These are phyloP conservation scores for Oryza longistaminata DNA, from an alignment of 176 grass and related monocot genomes.

Conservation along the genomic window DNA sequence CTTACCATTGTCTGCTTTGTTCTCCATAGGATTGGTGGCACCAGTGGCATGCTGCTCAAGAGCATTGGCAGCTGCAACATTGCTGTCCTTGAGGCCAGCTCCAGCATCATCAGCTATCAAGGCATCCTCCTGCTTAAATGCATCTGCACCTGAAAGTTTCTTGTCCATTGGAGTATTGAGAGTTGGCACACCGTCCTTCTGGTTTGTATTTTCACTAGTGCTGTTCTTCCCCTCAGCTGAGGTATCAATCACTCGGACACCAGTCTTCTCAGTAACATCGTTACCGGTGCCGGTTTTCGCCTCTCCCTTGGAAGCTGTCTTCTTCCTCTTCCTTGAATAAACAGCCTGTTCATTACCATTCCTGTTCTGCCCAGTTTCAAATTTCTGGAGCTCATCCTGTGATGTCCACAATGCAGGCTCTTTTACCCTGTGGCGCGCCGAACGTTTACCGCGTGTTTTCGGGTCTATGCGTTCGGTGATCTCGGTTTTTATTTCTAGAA, in stretches of 20 bases:
- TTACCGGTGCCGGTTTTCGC: not conserved
- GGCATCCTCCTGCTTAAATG: not conserved
- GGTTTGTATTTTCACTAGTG: not conserved
- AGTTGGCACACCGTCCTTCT: not conserved
- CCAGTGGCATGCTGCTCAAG: not conserved
- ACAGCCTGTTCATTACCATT: not conserved
- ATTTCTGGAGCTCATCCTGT: not conserved
- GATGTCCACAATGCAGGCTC: not conserved
- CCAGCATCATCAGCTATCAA: not conserved
- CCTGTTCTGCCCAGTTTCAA: not conserved
- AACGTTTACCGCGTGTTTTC: not conserved
- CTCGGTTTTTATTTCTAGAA: not conserved
- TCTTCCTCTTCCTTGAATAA: not conserved
- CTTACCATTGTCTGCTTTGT: not conserved
- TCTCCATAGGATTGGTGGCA: not conserved
- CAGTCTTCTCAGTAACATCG: not conserved
- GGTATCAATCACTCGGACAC: not conserved
- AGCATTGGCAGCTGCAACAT: not conserved
- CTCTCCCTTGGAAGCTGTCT: not conserved
- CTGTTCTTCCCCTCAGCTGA: not conserved
- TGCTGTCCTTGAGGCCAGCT: not conserved
- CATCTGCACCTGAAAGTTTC: not conserved
- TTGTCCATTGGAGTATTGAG: not conserved
- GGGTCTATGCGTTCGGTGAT: not conserved
- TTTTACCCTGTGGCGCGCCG: not conserved